Base-by-base conservation (phyloP, 2,329 filamentous ascomycete genomes). In the Cladosporium sp. region DNA sequence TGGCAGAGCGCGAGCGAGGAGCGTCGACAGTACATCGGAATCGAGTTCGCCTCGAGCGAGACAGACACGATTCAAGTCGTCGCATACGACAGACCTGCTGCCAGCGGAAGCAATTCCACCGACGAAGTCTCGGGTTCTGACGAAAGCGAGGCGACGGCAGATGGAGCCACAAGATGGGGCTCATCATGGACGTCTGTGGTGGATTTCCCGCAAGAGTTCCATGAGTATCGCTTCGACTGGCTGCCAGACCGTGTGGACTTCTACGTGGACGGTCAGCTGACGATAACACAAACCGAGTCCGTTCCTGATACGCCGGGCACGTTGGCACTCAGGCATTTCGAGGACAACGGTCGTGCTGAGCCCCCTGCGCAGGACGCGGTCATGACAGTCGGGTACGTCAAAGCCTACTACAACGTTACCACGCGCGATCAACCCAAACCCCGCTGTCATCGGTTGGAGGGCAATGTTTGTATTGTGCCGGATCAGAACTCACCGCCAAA, bases 201-300 rank as follows among this genome's bases (percentile, higher is more conserved):
- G 22, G 10, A 87, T 61, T 87, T 89, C 0, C 83, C 84, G 0
- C 68, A 72, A 0, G 81, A 69, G 39, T 90, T 88, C 66, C 88
- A 92, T 72, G 89, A 92, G 73, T 91, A 91, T 68, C 86, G 89
- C 36, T 87, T 92, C 70, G 89, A 93, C 72, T 91, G 88, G 74
- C 70, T 85, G 15, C 79, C 82, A 0, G 78, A 77, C 0, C 75
- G 75, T 1, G 86, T 92, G 8, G 70, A 80, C 10, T 92, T 90
- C 72, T 91, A 86, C 67, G 85, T 84, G 1, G 88, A 92, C 69
- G 82, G 82, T 42, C 57, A 73, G 8, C 71, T 79, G 9, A 73
- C 91, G 13, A 85, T 89, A 77, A 75, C 71, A 0, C 67, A 76
- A 2, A 78, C 79, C 1, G 57, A 63, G 1, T 60, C 61, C 24